Evolutionary conservation across 345 rosid genomes (phyloP).

Genomic region (Pistacia atlantica): DNA sequence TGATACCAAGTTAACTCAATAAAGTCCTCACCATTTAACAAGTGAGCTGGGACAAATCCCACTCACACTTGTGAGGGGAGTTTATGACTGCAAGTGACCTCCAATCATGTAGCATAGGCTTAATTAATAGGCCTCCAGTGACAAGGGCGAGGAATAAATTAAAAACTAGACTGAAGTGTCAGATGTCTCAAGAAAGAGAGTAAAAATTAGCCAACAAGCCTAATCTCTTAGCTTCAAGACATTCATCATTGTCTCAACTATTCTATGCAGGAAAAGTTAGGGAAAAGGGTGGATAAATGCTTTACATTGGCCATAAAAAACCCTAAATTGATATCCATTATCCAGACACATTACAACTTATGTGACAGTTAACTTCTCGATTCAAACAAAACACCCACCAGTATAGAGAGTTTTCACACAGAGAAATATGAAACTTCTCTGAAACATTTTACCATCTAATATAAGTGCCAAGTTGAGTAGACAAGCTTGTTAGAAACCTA

Average conservation of each 20-base stretch:
- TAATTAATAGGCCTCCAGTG: too few relatives aligned
- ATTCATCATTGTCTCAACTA: neutral
- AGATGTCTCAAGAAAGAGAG: neutral
- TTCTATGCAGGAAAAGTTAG: neutral
- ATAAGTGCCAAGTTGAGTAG: neutral
- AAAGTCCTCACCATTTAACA: neutral
- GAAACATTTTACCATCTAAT: too few relatives aligned
- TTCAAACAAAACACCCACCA: neutral
- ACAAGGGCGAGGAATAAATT: neutral
- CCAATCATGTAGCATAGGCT: too few relatives aligned
- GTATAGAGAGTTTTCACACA: too few relatives aligned
- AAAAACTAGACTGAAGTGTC: too few relatives aligned
- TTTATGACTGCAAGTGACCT: too few relatives aligned
- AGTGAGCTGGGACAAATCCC: neutral
- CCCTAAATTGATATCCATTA: neutral
- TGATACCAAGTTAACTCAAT: neutral
- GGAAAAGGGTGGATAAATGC: neutral
- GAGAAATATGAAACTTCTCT: neutral
- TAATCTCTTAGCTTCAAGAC: neutral
- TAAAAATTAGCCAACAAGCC: too few relatives aligned
- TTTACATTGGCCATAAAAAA: too few relatives aligned
- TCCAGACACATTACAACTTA: too few relatives aligned
- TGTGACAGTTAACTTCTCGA: neutral
- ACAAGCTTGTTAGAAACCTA: neutral
- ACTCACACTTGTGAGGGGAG: neutral